Percentiles rank a stretch among this genome's conserved stretches.
These are phyloP conservation scores for Oryza punctata DNA, from an alignment of 176 grass and related monocot species.

Conservation along the genomic window DNA sequence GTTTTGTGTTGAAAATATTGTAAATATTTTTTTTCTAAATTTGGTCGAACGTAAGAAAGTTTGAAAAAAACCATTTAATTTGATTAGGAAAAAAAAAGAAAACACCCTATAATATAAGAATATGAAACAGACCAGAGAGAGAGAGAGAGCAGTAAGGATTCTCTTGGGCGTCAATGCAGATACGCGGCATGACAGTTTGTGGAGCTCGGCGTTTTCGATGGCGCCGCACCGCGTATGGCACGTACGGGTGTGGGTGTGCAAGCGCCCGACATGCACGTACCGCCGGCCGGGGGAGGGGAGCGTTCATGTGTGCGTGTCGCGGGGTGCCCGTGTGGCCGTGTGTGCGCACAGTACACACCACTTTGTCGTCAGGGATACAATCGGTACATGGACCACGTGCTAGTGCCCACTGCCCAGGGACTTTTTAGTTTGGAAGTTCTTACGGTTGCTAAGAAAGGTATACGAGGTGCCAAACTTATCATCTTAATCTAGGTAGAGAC, in stretches of 20 bases:
- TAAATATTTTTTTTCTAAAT: too few species aligned
- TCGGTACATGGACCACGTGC: neutral
- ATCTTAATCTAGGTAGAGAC: too few species aligned
- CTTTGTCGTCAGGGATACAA: neutral
- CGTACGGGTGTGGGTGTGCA: neutral
- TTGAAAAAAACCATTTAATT: too few species aligned
- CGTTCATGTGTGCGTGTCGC: neutral
- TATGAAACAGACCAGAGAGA: too few species aligned
- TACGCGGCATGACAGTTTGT: neutral
- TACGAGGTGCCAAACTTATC: too few species aligned
- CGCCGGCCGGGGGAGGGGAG: neutral
- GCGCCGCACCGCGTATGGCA: conserved; percentile 23
- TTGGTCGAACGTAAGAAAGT: too few species aligned
- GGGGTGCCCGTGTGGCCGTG: neutral
- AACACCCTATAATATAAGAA: too few species aligned
- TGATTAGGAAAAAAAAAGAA: too few species aligned
- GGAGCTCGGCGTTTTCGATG: conserved; percentile 38
- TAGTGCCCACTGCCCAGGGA: too few species aligned
- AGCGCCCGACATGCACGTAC: neutral
- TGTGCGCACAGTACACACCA: neutral
- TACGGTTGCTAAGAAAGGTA: too few species aligned
- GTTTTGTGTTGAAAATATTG: too few species aligned
- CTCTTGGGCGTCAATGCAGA: neutral
- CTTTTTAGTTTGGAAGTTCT: too few species aligned
- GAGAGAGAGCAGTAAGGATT: neutral